Evolutionary conservation across 139 green algal genomes (phyloP).

Genomic region (Pedinophyceae sp.): DNA sequence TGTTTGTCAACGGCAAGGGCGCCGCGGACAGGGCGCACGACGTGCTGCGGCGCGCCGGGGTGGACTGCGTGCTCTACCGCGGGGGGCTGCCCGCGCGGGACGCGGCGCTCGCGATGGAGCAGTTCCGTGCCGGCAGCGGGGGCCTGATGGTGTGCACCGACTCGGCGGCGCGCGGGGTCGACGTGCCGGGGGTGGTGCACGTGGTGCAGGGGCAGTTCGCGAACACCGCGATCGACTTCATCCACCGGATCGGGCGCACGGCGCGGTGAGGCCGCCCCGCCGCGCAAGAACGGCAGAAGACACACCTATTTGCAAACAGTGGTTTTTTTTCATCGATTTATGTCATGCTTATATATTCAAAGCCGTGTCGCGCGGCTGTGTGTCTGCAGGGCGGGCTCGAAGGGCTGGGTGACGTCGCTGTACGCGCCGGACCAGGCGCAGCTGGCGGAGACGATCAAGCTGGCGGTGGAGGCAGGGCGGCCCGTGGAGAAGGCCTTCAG

Average conservation of each 20-base stretch:
- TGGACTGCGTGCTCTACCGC: slow-evolving; percentile 3
- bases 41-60: slow-evolving; percentile 11
- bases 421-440: slow-evolving; percentile 23
- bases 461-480: slow-evolving; percentile 29
- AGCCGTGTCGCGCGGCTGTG: no score
- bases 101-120: not conserved
- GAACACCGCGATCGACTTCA: slow-evolving; percentile 73
- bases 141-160: slow-evolving; percentile 85
- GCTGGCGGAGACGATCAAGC: slow-evolving; percentile 42
- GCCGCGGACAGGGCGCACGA: slow-evolving; percentile 25
- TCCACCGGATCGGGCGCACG: slow-evolving; percentile 64
- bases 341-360: no score
- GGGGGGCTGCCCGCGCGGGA: not conserved
- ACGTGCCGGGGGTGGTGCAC: slow-evolving; percentile 64
- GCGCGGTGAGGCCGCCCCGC: not conserved
- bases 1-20: slow-evolving; percentile 54
- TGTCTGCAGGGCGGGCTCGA: slow-evolving; percentile 47
- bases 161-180: slow-evolving; percentile 70
- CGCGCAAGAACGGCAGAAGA: no score
- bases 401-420: slow-evolving; percentile 69
- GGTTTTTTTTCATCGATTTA: no score
- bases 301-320: no score
- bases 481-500: slow-evolving; percentile 81
- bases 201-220: slow-evolving; percentile 83
- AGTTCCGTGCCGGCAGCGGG: not conserved